Conservation (phyloP, 1,139 yeast species). For the Lodderomyces parapsilosis region DNA sequence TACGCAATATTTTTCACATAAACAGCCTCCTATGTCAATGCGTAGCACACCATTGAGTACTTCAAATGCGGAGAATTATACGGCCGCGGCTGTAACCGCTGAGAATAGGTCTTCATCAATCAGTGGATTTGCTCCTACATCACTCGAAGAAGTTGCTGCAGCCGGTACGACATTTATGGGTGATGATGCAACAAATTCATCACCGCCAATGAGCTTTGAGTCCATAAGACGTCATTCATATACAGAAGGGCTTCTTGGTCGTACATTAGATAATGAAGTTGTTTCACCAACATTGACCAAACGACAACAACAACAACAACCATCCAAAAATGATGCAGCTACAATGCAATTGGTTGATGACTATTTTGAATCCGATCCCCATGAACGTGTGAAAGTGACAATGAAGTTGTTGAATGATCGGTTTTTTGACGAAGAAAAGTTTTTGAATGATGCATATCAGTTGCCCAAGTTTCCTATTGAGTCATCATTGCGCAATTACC, state of each 20-base stretch:
- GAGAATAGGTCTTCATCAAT: constrained; percentile 13
- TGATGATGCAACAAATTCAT: constrained; percentile 1
- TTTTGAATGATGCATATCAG: constrained; percentile 32
- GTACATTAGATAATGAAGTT: background rate
- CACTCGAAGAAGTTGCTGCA: constrained; percentile 1
- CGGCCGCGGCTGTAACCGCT: background rate
- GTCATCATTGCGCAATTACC: constrained; percentile 30
- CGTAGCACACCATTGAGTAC: background rate
- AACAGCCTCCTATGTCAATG: constrained; percentile 1
- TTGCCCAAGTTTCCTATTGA: constrained; percentile 46
- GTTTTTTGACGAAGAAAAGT: constrained; percentile 28
- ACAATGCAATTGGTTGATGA: constrained; percentile 28
- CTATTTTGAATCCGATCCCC: constrained; percentile 41
- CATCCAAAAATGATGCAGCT: constrained; percentile 7
- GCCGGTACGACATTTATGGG: background rate
- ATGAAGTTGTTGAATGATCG: constrained; percentile 23
- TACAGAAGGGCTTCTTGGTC: constrained; percentile 18
- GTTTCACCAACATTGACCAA: background rate
- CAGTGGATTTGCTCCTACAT: constrained; percentile 12
- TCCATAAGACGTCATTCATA: constrained; percentile 26
- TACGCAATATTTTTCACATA: constrained; percentile 4
- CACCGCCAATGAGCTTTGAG: constrained; percentile 13
- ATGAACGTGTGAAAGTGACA: constrained; percentile 40
- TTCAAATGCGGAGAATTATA: background rate
- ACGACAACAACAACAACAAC: constrained; percentile 3